Evolutionary conservation across 2,329 filamentous ascomycete genomes (phyloP).

Genomic region (Penicillium vulpinum): DNA sequence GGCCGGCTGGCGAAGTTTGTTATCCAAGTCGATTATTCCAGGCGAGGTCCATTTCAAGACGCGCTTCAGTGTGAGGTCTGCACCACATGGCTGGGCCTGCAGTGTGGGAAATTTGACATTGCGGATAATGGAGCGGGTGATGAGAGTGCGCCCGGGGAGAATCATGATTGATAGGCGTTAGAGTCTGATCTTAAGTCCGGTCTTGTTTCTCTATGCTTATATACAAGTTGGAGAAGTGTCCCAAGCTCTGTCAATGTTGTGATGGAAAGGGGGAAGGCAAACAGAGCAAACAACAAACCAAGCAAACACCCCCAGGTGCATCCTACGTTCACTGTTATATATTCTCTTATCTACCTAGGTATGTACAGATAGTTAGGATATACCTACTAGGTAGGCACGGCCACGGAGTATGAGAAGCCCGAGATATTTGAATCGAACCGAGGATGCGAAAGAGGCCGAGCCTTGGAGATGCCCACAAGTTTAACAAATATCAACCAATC

Average conservation of each 20-base stretch:
- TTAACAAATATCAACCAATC: not conserved
- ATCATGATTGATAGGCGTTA: slow-evolving; percentile 12
- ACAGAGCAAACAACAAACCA: not conserved
- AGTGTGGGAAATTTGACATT: slow-evolving; percentile 17
- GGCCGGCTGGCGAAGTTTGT: slow-evolving; percentile 28
- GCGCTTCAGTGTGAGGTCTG: slow-evolving; percentile 32
- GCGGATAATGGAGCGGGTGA: slow-evolving; percentile 22
- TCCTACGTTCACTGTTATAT: no score
- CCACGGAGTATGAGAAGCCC: no score
- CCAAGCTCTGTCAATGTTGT: not conserved
- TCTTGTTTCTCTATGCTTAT: not conserved
- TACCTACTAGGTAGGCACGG: no score
- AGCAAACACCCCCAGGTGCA: not conserved
- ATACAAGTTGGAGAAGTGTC: not conserved
- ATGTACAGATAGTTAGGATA: no score
- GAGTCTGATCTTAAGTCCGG: no score
- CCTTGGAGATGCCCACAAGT: not conserved
- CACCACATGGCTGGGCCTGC: slow-evolving; percentile 35
- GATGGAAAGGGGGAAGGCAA: not conserved
- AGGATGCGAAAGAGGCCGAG: not conserved
- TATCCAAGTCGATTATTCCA: slow-evolving; percentile 34
- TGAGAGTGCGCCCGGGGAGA: slow-evolving; percentile 17
- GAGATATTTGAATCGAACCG: not conserved
- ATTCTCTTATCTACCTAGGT: no score
- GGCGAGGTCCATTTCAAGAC: slow-evolving; percentile 32